A percentile compares a stretch with the other conserved stretches of the same genome.
Conservation (phyloP, 495 filamentous ascomycete genomes). For the Niebla homalea region DNA sequence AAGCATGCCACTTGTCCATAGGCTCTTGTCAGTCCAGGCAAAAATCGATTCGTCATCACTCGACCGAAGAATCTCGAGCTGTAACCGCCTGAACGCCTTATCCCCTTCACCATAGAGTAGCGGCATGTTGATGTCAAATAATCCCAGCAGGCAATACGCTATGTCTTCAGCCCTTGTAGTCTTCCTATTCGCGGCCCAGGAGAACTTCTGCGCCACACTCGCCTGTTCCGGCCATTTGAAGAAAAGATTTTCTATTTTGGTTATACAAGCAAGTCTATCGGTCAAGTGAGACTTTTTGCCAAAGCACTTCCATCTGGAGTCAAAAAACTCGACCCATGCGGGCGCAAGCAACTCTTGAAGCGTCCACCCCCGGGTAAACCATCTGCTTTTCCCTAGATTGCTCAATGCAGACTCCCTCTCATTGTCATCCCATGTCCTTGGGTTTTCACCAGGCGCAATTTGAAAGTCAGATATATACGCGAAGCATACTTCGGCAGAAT, state of each 20-base stretch:
- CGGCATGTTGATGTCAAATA: slow-evolving; percentile 20
- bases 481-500: slow-evolving; percentile 1
- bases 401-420: too few relatives aligned
- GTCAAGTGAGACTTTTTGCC: slow-evolving; percentile 13
- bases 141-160: slow-evolving; percentile 20
- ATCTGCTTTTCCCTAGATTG: slow-evolving; percentile 17
- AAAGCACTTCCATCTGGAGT: slow-evolving; percentile 11
- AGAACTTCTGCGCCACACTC: slow-evolving; percentile 13
- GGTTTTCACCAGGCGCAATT: not conserved
- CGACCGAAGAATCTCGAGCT: slow-evolving; percentile 15
- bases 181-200: slow-evolving; percentile 14
- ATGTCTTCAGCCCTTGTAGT: slow-evolving; percentile 16
- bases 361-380: slow-evolving; percentile 28
- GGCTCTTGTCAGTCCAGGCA: slow-evolving; percentile 7
- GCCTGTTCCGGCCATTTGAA: too few relatives aligned
- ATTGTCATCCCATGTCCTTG: too few relatives aligned
- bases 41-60: slow-evolving; percentile 16
- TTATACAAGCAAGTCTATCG: slow-evolving; percentile 8
- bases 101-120: slow-evolving; percentile 18
- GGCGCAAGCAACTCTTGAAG: slow-evolving; percentile 26
- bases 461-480: slow-evolving; percentile 23
- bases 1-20: not conserved
- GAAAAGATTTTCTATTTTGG: not conserved
- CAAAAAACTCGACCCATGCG: slow-evolving; percentile 11
- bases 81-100: slow-evolving; percentile 14